Evolutionary conservation across 208 protist species (phyloP).

Genomic region (Angomonas ambiguus): DNA sequence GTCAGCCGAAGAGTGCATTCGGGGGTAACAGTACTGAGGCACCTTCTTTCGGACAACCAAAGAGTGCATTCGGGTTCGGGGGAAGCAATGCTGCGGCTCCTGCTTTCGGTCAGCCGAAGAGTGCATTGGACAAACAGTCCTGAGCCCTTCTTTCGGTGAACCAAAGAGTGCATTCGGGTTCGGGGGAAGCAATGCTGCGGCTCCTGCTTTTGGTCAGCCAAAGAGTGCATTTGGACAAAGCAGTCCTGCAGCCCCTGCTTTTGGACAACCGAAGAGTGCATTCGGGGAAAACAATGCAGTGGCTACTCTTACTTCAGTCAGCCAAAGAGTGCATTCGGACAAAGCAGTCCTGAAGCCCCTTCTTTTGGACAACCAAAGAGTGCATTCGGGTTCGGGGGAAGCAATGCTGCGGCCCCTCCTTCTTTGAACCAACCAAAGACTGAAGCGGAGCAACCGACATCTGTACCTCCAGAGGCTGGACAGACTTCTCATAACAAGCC

Average conservation of each 20-base stretch:
- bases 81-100: not conserved
- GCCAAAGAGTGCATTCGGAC: not conserved
- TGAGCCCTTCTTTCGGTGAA: not conserved
- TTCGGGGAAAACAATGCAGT: not conserved
- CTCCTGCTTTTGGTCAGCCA: too few relatives aligned
- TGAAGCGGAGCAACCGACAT: not conserved
- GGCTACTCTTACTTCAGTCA: not conserved
- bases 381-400: not conserved
- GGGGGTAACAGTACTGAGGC: not conserved
- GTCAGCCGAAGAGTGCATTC: not conserved
- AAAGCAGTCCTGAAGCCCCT: not conserved
- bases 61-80: too few relatives aligned
- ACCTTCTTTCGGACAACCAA: not conserved
- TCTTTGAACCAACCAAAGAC: not conserved
- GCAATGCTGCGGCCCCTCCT: not conserved
- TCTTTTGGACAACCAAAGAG: not conserved
- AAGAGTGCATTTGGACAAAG: too few relatives aligned
- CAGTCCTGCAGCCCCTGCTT: not conserved
- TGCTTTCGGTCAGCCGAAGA: not conserved
- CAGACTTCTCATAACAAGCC: not conserved
- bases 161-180: not conserved
- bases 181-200: too few relatives aligned
- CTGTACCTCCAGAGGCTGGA: not conserved
- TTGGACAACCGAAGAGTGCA: not conserved
- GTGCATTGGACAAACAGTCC: not conserved